These are phyloP conservation scores for Omphalea diandra DNA, from an alignment of 441 rosid genomes.

Conservation along the genomic window DNA sequence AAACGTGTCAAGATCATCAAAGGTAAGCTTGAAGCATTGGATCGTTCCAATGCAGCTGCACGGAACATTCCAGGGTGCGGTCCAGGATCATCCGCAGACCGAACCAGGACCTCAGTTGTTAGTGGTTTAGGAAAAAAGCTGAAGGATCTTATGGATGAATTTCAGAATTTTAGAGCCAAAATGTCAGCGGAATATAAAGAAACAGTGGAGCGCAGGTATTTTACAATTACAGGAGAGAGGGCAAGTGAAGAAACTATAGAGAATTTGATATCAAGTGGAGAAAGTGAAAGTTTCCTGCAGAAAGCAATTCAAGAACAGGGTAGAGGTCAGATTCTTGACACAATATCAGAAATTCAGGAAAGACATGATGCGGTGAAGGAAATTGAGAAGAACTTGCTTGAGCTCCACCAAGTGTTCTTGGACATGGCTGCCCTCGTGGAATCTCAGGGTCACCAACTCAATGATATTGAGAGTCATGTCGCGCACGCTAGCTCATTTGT, in stretches of 20 bases:
- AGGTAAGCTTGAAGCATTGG: conserved; percentile 75
- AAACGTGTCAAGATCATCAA: conserved; percentile 68
- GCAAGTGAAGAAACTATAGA: conserved; percentile 74
- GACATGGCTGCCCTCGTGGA: conserved; percentile 94
- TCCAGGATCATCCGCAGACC: conserved; percentile 78
- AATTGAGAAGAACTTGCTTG: conserved; percentile 80
- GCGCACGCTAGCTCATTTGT: conserved; percentile 89
- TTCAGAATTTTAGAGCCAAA: conserved; percentile 58
- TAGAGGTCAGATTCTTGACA: conserved; percentile 75
- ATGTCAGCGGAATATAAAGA: conserved; percentile 72
- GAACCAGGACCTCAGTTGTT: conserved; percentile 80
- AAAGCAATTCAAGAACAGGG: conserved; percentile 97
- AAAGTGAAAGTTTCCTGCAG: conserved; percentile 80
- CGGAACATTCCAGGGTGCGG: conserved; percentile 73
- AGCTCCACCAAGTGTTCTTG: conserved; percentile 81
- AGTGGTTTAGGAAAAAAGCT: conserved; percentile 81
- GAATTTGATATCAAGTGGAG: conserved; percentile 76
- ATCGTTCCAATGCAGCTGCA: conserved; percentile 68
- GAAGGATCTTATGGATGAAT: conserved; percentile 79
- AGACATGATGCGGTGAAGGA: conserved; percentile 87
- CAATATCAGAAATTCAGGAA: conserved; percentile 88
- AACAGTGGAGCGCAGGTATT: conserved; percentile 78
- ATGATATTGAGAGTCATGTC: conserved; percentile 86
- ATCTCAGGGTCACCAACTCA: conserved; percentile 83
- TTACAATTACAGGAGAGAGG: conserved; percentile 72